phyloP scores from a whole-genome alignment of 345 rosid genomes.

The Brassica nigra region DNA sequence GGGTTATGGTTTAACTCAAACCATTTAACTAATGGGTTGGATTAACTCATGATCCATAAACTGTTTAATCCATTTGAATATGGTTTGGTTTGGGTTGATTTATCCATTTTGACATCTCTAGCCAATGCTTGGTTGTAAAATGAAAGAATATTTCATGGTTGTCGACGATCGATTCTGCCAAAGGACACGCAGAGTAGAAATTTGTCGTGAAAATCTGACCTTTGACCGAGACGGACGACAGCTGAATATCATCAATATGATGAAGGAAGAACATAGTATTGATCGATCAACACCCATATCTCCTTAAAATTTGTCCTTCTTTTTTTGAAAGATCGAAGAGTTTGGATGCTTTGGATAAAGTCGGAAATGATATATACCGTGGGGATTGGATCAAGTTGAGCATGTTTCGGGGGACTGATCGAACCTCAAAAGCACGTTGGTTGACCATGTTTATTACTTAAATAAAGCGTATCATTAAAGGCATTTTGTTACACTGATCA shows the following conservation, averaged over 20 bases:
- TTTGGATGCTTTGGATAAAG: background rate
- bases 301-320: background rate
- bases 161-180: constrained; percentile 4
- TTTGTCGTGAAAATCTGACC: background rate
- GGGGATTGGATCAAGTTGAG: background rate
- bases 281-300: background rate
- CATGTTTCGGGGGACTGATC: background rate
- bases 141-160: background rate
- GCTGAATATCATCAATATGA: background rate
- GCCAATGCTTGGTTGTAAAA: background rate
- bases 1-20: no score
- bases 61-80: no score
- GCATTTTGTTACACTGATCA: no score
- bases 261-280: background rate
- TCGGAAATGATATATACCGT: no score
- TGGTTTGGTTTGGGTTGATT: no score
- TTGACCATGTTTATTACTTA: background rate
- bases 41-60: no score
- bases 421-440: background rate
- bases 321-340: background rate
- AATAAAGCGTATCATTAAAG: background rate
- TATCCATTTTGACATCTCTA: no score
- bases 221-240: background rate
- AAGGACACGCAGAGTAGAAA: background rate
- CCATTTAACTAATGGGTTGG: no score